Percentiles rank a stretch among this genome's conserved stretches.
phyloP scores from a whole-genome alignment of 192 early-diverging fungal species.

The Coemansia sp. region DNA sequence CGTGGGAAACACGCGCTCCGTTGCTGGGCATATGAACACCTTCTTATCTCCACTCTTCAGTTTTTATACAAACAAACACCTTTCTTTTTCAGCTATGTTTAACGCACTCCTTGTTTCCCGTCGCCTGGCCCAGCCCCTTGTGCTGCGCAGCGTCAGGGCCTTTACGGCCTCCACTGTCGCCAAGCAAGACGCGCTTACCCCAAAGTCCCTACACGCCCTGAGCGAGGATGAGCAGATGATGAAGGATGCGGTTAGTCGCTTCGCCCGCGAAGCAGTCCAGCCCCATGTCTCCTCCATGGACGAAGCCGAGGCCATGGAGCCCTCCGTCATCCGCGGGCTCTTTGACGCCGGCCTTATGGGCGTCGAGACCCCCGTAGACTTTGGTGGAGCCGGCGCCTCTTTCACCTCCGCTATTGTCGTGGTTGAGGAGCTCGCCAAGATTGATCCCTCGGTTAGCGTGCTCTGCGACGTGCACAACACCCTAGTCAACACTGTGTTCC shows the following conservation, averaged over 20 bases:
- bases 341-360: conserved; percentile 96
- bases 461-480: conserved; percentile 98
- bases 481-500: conserved; percentile 89
- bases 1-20: background rate
- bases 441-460: conserved; percentile 90
- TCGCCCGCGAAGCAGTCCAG: conserved; percentile 77
- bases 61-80: background rate
- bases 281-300: conserved; percentile 92
- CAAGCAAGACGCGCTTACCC: background rate
- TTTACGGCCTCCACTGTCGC: background rate
- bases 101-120: conserved; percentile 4
- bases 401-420: conserved; percentile 82
- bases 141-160: background rate
- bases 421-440: conserved; percentile 92
- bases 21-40: background rate
- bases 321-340: conserved; percentile 72
- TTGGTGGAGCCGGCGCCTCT: conserved; percentile 78
- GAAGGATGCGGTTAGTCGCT: conserved; percentile 71
- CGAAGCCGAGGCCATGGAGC: conserved; percentile 81
- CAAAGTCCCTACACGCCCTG: conserved; percentile 71
- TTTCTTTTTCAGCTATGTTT: conserved; percentile 12
- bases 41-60: background rate
- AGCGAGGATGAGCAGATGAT: conserved; percentile 89
- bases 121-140: background rate
- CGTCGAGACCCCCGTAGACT: conserved; percentile 78